Evolutionary conservation across 768 basidiomycete species (phyloP), one percentile per base, ranked within the genome.

Genomic region (Amyloporia xantha): DNA sequence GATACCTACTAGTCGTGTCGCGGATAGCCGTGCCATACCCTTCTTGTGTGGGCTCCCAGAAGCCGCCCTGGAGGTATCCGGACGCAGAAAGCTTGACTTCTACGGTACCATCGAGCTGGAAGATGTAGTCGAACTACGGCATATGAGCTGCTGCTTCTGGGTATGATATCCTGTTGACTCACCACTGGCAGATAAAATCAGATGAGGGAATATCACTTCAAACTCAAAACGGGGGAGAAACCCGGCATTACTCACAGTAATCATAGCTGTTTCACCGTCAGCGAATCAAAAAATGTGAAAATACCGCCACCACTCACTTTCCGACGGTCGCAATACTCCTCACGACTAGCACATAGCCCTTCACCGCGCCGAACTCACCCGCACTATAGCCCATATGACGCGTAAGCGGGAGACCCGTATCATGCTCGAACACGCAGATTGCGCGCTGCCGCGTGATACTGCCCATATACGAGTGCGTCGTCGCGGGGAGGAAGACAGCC

Each of bases 51-150:
- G 67, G 51, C 27, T 76, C 73, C 74, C 78, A 83, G 59, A 71
- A 79, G 11, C 76, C 80, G 38, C 77, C 81, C 65, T 84, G 82
- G 46, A 84, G 67, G 58, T 85, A 85, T 1, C 82, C 83, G 3
- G 81, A 82, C 0, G 83, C 82, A 6, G 81, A 83, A 15, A 83
- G 26, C 1, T 78, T 71, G n/a, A 83, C 78, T 65, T 85, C 82
- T 20, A 85, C 73, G 2, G 81, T 81, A 3, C 83, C 82, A 53
- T 84, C 82, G 15, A 82, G 59, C 49, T 77, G 74, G 69, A 84
- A 83, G 2, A 75, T 76, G 59, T 83, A 84, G 54, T 84, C 82
- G 58, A 82, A 84, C 73, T 65, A 48, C 9, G 17, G 50, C 39
- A 19, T 15, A 50, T 19, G 19, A 46, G 45, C 28, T 15, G 3